Conservation (phyloP, 1,284 basidiomycete species). For the Sporisorium scitamineum region DNA sequence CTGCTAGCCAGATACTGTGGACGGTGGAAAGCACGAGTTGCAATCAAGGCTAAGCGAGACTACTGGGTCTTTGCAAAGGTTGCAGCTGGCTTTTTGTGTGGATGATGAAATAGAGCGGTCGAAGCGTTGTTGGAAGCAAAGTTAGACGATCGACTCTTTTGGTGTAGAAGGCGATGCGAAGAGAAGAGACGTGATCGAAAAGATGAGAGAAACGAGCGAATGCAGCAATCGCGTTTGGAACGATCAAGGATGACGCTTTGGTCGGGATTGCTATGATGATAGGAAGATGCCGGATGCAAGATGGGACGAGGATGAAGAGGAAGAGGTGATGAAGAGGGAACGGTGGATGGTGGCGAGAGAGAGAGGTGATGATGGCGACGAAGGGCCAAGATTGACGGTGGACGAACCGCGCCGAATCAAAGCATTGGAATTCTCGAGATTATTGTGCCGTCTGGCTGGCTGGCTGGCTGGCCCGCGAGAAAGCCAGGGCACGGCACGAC, state of each 20-base stretch:
- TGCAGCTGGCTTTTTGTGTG: constrained; percentile 6
- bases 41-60: background rate
- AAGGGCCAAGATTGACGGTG: background rate
- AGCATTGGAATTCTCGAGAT: constrained; percentile 3
- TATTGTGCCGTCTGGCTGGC: background rate
- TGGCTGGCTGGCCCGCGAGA: no score
- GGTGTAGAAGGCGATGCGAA: constrained; percentile 1
- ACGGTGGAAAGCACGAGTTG: background rate
- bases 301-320: background rate
- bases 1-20: constrained; percentile 1
- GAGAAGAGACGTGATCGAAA: background rate
- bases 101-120: background rate
- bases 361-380: constrained; percentile 22
- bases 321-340: constrained; percentile 13
- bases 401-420: background rate
- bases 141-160: background rate
- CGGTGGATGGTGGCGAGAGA: constrained; percentile 4
- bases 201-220: constrained; percentile 24
- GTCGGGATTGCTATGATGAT: constrained; percentile 12
- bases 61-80: background rate
- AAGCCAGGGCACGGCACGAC: background rate
- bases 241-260: background rate
- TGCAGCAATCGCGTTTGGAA: constrained; percentile 19
- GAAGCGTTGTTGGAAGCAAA: background rate
- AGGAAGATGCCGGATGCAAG: constrained; percentile 3